Evolutionary conservation across 352 stramenopile species (phyloP).

Genomic region (Pythium brachiatum): DNA sequence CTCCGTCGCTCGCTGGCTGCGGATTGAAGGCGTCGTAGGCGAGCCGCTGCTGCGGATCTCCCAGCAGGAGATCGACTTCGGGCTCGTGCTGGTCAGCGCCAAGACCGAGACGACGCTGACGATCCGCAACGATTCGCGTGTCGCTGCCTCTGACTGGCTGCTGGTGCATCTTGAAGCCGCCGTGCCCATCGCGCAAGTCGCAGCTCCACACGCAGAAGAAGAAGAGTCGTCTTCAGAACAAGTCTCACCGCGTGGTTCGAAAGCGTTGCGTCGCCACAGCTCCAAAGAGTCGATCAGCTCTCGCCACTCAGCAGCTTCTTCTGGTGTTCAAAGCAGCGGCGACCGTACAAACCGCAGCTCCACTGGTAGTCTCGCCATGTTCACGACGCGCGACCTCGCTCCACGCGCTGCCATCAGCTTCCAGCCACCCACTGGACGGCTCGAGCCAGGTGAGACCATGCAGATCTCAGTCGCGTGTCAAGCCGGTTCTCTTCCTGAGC

Average conservation of each 20-base stretch:
- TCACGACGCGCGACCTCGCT: constrained; percentile 41
- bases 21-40: constrained; percentile 48
- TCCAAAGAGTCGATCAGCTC: constrained; percentile 61
- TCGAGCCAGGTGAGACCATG: constrained; percentile 39
- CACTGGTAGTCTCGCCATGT: constrained; percentile 25
- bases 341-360: constrained; percentile 32
- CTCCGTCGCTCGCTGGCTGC: constrained; percentile 46
- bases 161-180: constrained; percentile 43
- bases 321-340: constrained; percentile 30
- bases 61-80: constrained; percentile 65
- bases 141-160: constrained; percentile 37
- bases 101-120: constrained; percentile 36
- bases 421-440: constrained; percentile 36
- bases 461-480: constrained; percentile 45
- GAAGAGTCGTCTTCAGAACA: too few species aligned
- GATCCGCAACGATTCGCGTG: constrained; percentile 32
- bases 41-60: constrained; percentile 43
- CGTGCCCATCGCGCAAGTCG: background rate
- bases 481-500: constrained; percentile 55
- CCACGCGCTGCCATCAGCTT: constrained; percentile 52
- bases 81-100: constrained; percentile 58
- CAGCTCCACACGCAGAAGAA: background rate
- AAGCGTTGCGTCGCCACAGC: constrained; percentile 21
- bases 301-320: constrained; percentile 37
- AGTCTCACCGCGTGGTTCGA: background rate